Percentiles rank a stretch among this genome's conserved stretches.
Evolutionary conservation across 2,329 filamentous ascomycete species (phyloP).

Genomic region (Talaromyces sp.): DNA sequence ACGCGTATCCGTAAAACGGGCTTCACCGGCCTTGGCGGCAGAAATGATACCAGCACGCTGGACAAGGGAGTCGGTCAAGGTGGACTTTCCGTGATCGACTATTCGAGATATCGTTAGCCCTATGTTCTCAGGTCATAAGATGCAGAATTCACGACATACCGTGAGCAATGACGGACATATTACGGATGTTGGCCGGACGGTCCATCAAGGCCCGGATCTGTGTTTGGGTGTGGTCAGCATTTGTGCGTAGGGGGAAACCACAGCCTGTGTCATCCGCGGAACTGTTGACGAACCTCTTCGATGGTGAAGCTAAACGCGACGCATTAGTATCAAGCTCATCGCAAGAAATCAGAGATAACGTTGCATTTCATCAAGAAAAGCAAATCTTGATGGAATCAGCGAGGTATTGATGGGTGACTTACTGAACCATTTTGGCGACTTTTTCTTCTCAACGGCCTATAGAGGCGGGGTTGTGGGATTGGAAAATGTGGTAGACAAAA

Average conservation of each 20-base stretch:
- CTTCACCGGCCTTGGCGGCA: slow-evolving; percentile 92
- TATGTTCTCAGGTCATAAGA: background rate
- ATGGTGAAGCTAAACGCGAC: slow-evolving; percentile 78
- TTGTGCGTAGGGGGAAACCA: slow-evolving; percentile 1
- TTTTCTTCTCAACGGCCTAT: slow-evolving; percentile 35
- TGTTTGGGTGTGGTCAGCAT: slow-evolving; percentile 22
- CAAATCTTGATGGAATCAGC: no score
- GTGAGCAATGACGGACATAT: slow-evolving; percentile 99
- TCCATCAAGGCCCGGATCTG: slow-evolving; percentile 50
- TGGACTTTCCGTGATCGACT: slow-evolving; percentile 99
- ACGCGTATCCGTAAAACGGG: slow-evolving; percentile 94
- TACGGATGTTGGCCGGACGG: slow-evolving; percentile 64
- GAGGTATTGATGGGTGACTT: slow-evolving; percentile 53
- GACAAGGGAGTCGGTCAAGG: slow-evolving; percentile 97
- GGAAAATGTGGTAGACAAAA: slow-evolving; percentile 26
- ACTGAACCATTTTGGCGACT: slow-evolving; percentile 99
- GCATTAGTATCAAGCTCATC: slow-evolving; percentile 28
- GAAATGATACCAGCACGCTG: slow-evolving; percentile 99
- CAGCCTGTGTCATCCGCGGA: background rate
- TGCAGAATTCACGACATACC: slow-evolving; percentile 49
- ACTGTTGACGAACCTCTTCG: slow-evolving; percentile 64
- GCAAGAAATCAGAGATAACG: background rate
- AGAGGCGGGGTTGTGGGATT: slow-evolving; percentile 39
- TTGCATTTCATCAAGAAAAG: slow-evolving; percentile 14
- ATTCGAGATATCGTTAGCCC: slow-evolving; percentile 8